Evolutionary conservation across 1,284 basidiomycete genomes (phyloP).

Genomic region (Puccinia novopanici): DNA sequence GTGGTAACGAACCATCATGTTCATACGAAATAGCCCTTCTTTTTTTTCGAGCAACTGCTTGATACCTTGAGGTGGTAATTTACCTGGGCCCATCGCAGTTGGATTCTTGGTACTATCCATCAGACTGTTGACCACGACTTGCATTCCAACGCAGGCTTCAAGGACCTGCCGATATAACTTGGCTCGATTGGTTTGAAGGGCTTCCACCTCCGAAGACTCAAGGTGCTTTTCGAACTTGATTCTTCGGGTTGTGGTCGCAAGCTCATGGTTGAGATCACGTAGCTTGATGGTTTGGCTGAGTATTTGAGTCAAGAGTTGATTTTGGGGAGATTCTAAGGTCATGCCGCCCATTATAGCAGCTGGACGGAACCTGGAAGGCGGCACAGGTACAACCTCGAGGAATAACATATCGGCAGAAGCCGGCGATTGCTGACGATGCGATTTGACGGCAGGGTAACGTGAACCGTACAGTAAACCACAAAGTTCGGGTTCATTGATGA

Average conservation of each 20-base stretch:
- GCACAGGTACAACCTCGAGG: conserved; percentile 85
- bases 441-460: conserved; percentile 71
- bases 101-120: conserved; percentile 98
- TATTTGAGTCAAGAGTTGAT: conserved; percentile 84
- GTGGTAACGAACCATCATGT: conserved; percentile 83
- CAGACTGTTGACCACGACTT: conserved; percentile 94
- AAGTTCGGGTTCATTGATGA: conserved; percentile 77
- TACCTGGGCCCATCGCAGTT: conserved; percentile 77
- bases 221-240: conserved; percentile 63
- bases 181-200: conserved; percentile 61
- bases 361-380: conserved; percentile 94
- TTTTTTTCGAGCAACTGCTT: conserved; percentile 99
- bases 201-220: conserved; percentile 53
- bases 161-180: conserved; percentile 73
- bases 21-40: conserved; percentile 94
- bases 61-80: conserved; percentile 87
- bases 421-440: conserved; percentile 51
- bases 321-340: conserved; percentile 94
- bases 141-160: conserved; percentile 82
- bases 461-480: conserved; percentile 87
- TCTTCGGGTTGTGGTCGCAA: conserved; percentile 65
- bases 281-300: conserved; percentile 79
- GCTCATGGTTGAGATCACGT: conserved; percentile 72
- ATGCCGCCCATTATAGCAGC: conserved; percentile 88
- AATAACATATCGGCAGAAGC: conserved; percentile 92